Base-by-base conservation (phyloP, 768 basidiomycete genomes). In the Mycena galopus region DNA sequence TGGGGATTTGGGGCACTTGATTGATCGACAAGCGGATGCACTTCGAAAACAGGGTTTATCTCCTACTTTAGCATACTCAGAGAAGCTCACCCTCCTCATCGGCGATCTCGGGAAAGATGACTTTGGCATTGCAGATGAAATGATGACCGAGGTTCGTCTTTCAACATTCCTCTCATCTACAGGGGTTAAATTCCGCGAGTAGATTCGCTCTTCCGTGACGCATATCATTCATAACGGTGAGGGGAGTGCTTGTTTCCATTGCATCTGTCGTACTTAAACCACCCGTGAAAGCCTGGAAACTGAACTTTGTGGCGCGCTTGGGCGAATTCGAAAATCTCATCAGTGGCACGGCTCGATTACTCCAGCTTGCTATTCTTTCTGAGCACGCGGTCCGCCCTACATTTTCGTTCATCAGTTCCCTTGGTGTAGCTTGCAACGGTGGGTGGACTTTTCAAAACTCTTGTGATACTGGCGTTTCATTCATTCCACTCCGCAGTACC, bases 191-290 rank as follows among this genome's bases (percentile, higher is more conserved):
- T 5, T 9, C 58, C 39, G 3, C 23, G 35, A 37, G 32, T 35
- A 81, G 77, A 72, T 82, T 53, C 73, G 69, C 5, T 53, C 65
- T 11, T 80, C 80, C 16, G 76, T 80, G 3, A 84, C 83, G 21
- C 81, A 80, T 35, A 78, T 86, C 69, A 81, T 84, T 17, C 82
- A 84, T 72, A 82, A 84, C 23, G 81, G 81, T 83, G 39, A 27
- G 72, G n/a, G n/a, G n/a, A n/a, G n/a, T n/a, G n/a, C n/a, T n/a
- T n/a, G n/a, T n/a, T n/a, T n/a, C n/a, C n/a, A n/a, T n/a, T n/a
- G n/a, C n/a, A n/a, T n/a, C n/a, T n/a, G n/a, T n/a, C n/a, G n/a
- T n/a, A n/a, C n/a, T n/a, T n/a, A n/a, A n/a, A n/a, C n/a, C n/a
- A n/a, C n/a, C n/a, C n/a, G n/a, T n/a, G n/a, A n/a, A 27, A 80